These are phyloP conservation scores for Venturia nashicola DNA, from an alignment of 2,329 filamentous ascomycete genomes.

Conservation along the genomic window DNA sequence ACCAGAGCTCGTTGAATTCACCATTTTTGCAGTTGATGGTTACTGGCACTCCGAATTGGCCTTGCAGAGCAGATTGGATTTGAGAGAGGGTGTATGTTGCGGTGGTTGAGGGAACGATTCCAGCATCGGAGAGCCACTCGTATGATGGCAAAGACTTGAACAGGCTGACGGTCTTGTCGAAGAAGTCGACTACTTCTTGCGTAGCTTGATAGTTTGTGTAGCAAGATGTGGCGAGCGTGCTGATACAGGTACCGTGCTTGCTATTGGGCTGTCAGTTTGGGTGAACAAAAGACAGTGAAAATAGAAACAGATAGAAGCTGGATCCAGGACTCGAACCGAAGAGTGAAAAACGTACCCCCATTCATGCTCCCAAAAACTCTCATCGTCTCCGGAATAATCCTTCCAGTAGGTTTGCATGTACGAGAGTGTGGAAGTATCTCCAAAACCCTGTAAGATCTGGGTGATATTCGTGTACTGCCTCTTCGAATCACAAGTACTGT, in stretches of 20 bases:
- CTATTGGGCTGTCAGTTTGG: background rate
- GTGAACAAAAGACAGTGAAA: background rate
- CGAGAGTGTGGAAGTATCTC: slow-evolving; percentile 42
- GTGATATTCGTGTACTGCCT: slow-evolving; percentile 14
- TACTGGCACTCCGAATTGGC: slow-evolving; percentile 40
- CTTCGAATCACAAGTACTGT: slow-evolving; percentile 7
- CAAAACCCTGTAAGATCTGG: slow-evolving; percentile 44
- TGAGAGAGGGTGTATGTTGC: slow-evolving; percentile 46
- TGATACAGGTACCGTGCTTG: slow-evolving; percentile 51
- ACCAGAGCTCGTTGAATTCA: slow-evolving; percentile 43
- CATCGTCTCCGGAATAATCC: slow-evolving; percentile 50
- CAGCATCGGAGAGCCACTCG: slow-evolving; percentile 47
- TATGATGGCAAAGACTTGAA: slow-evolving; percentile 58
- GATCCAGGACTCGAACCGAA: background rate
- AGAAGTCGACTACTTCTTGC: slow-evolving; percentile 58
- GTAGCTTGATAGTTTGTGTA: slow-evolving; percentile 45
- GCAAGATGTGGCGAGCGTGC: slow-evolving; percentile 52
- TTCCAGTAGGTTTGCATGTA: slow-evolving; percentile 67
- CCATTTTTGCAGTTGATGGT: slow-evolving; percentile 45
- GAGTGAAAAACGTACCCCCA: slow-evolving; percentile 41
- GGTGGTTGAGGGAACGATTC: slow-evolving; percentile 41
- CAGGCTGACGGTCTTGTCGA: slow-evolving; percentile 50
- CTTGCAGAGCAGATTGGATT: slow-evolving; percentile 46
- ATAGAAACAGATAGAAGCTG: no score
- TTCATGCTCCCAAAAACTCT: slow-evolving; percentile 58